These are phyloP conservation scores for Coprinopsis marcescibilis DNA, from an alignment of 768 basidiomycete genomes.

Conservation along the genomic window DNA sequence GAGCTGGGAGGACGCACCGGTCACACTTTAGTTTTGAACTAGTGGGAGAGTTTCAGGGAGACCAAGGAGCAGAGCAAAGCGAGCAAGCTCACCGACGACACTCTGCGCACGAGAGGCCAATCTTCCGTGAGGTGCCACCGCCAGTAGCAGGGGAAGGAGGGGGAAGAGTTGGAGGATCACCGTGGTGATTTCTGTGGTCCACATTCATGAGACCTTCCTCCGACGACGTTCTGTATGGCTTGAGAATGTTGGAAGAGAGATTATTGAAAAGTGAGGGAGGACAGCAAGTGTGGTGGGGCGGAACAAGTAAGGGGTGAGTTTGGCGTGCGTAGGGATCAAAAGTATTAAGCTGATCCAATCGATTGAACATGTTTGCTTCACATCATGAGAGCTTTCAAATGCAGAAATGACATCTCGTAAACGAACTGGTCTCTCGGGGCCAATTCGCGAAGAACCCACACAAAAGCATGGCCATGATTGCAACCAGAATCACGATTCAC, in stretches of 20 bases:
- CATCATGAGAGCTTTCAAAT: too few species aligned
- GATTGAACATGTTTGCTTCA: too few species aligned
- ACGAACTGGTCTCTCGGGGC: too few species aligned
- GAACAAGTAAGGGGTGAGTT: background rate
- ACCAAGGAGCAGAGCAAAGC: background rate
- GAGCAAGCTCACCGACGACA: slow-evolving; percentile 36
- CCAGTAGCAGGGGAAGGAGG: slow-evolving; percentile 6
- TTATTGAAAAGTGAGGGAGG: background rate
- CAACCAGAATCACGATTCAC: too few species aligned
- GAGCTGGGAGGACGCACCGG: slow-evolving; percentile 21
- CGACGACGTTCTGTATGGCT: background rate
- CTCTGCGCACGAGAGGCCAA: slow-evolving; percentile 45
- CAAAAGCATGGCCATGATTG: too few species aligned
- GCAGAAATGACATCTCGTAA: too few species aligned
- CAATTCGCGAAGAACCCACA: too few species aligned
- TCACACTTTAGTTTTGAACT: slow-evolving; percentile 55
- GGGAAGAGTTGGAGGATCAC: background rate
- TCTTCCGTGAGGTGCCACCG: slow-evolving; percentile 25
- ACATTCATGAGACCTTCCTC: slow-evolving; percentile 6
- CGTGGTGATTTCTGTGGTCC: slow-evolving; percentile 13
- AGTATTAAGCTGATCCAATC: slow-evolving; percentile 1
- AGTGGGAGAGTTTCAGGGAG: slow-evolving; percentile 4
- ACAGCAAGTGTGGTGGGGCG: background rate
- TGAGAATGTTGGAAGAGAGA: background rate
- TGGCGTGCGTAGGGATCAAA: background rate